Base-by-base conservation (phyloP, 345 rosid species). In the Gossypium thurberi region DNA sequence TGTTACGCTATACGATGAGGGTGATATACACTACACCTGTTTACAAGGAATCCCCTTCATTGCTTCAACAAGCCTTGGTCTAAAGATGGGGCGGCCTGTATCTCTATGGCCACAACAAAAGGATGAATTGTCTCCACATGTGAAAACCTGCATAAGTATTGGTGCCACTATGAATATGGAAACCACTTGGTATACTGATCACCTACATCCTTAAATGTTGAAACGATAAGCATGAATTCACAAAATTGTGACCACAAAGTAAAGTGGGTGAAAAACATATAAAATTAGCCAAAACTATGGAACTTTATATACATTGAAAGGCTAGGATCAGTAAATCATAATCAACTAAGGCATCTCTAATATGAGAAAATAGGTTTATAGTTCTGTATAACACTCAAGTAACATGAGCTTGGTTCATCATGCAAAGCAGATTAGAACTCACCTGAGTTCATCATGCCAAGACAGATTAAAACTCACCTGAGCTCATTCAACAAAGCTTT, bases 91-190 rank as follows among this genome's bases (percentile, higher is more conserved):
- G 21, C 97, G 91, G 78, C 76, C 82, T 26, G 87, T 88, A 76
- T 90, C 92, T 78, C 78, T 80, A 68, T 90, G 95, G 56, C 98
- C 97, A 78, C 95, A 94, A 65, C 94, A 92, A 74, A 82, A 89
- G 33, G 98, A 90, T 52, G 98, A 94, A 79, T 94, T 94, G 81
- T 90, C 94, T 69, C 98, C 98, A 68, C 98, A 92, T 52, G 98
- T 92, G 78, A 88, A 90, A 83, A 94, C 97, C 98, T 94, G 83
- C 56, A 79, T 46, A 44, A 71, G 42, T 43, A 40, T 69, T 57
- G 72, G 74, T 13, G 26, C 50, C 46, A 65, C 33, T 13, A 51
- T 40, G 60, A 51, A 10, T 14, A 59, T 17, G 44, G 65, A 28
- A 67, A 52, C 52, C 72, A 75, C 48, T 23, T 44, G 20, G 15